Evolutionary conservation across 371 early-diverging fungal species (phyloP).

Genomic region (Mucor lusitanicus): DNA sequence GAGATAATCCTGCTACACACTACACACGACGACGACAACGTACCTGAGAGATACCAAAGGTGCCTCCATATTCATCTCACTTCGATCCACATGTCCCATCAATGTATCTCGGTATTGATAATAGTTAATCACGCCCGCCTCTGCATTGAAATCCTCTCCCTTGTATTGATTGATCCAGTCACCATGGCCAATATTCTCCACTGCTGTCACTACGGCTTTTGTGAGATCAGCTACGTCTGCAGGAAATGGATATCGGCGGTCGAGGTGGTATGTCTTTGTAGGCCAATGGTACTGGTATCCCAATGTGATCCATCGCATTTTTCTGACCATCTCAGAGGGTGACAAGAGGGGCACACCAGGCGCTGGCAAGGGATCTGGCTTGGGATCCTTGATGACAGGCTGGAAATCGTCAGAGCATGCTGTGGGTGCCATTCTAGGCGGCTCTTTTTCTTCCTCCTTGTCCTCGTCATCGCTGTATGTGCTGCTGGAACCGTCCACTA

Average conservation of each 20-base stretch:
- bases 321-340: slow-evolving; percentile 52
- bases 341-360: slow-evolving; percentile 40
- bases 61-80: slow-evolving; percentile 87
- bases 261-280: slow-evolving; percentile 70
- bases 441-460: not conserved
- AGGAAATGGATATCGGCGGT: slow-evolving; percentile 62
- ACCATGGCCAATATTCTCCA: slow-evolving; percentile 44
- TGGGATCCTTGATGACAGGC: slow-evolving; percentile 15
- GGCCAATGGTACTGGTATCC: slow-evolving; percentile 95
- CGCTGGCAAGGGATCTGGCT: slow-evolving; percentile 35
- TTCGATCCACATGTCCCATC: slow-evolving; percentile 94
- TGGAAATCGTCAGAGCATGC: slow-evolving; percentile 31
- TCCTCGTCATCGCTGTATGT: slow-evolving; percentile 3
- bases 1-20: not conserved
- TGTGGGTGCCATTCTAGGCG: slow-evolving; percentile 3
- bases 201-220: slow-evolving; percentile 58
- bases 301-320: slow-evolving; percentile 86
- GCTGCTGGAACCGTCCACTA: slow-evolving; percentile 8
- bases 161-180: slow-evolving; percentile 43
- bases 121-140: slow-evolving; percentile 95
- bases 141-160: slow-evolving; percentile 63
- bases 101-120: slow-evolving; percentile 85
- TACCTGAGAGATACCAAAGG: slow-evolving; percentile 71
- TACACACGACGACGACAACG: not conserved
- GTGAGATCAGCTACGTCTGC: slow-evolving; percentile 55